A percentile compares a stretch with the other conserved stretches of the same genome.
Evolutionary conservation across 441 rosid species (phyloP).

Genomic region (Adansonia rubrostipa): DNA sequence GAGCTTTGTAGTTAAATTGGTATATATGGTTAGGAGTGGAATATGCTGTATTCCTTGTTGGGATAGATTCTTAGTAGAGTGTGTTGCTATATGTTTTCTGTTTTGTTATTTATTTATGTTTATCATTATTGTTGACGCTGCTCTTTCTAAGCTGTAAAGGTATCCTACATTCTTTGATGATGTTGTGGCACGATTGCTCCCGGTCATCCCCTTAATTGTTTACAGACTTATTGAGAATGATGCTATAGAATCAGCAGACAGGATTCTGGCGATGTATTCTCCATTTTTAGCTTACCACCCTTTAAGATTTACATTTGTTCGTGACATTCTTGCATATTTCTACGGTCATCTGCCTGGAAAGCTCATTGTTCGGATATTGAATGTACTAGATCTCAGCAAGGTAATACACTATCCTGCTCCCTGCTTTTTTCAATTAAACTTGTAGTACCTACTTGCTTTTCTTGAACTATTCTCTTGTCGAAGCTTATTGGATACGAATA

Average conservation of each 20-base stretch:
- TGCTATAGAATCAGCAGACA: conserved; percentile 76
- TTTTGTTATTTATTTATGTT: not conserved
- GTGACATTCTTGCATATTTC: conserved; percentile 95
- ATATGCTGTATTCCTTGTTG: not conserved
- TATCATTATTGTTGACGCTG: conserved; percentile 24
- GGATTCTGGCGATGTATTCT: conserved; percentile 62
- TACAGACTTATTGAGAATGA: conserved; percentile 95
- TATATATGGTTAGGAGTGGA: not conserved
- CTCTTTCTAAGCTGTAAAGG: conserved; percentile 51
- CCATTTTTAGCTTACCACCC: conserved; percentile 79
- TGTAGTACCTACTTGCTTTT: not conserved
- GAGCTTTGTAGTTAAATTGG: conserved; percentile 11
- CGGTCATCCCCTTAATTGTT: conserved; percentile 86
- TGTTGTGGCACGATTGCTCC: conserved; percentile 85
- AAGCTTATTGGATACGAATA: conserved; percentile 24
- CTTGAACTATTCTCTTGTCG: conserved; percentile 1
- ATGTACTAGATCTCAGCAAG: conserved; percentile 88
- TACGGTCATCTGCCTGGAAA: conserved; percentile 90
- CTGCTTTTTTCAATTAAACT: not conserved
- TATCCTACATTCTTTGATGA: conserved; percentile 95
- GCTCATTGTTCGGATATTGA: conserved; percentile 70
- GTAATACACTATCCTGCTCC: conserved; percentile 39
- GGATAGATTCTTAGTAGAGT: conserved; percentile 2
- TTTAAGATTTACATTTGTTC: conserved; percentile 88
- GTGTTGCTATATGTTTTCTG: not conserved